Evolutionary conservation across 345 rosid genomes (phyloP), one percentile per base, ranked within the genome.

Genomic region (Aquilaria yunnanensis): DNA sequence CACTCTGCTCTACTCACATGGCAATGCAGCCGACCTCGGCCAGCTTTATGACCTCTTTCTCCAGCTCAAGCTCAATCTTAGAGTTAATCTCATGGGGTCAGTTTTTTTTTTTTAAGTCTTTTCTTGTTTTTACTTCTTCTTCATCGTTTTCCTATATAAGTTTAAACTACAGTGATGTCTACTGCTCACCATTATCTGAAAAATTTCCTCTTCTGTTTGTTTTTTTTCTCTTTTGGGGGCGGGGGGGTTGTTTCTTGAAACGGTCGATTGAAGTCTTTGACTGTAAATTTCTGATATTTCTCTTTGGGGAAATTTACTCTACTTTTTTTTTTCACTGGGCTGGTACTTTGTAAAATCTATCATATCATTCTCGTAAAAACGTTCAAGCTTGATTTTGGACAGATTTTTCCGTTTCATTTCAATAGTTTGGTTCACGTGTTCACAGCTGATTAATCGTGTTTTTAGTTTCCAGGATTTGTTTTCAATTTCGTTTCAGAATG

Each of bases 11-110:
- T 95, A 95, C 69, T 95, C 99, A 7, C 99, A 91, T 73, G 97
- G 99, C 54, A 95, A 95, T 78, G 99, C 99, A 13, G 96, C 99
- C 53, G 99, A 94, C 82, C 87, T 94, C 68, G 99, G 97, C 54
- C 99, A 95, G 77, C 96, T 95, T 70, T 89, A 91, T 56, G 97
- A 91, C 76, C 96, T 95, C 84, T 95, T 95, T 45, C 86, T 89
- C 23, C 99, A 91, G 83, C 96, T 95, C 70, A 89, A 89, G 86
- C 82, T 91, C 74, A 91, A 95, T 75, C 99, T 95, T 72, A 71
- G 96, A 70, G 97, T 95, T 73, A 95, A 95, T 74, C 81, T 95
- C 69, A 87, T 95, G 75, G 99, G 97, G 99, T 94, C 63, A 61
- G 82, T 78, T 16, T 52, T 68, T 61, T 29, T 54, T 58, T 45